Evolutionary conservation across 2,329 filamentous ascomycete genomes (phyloP), one percentile per base, ranked within the genome.

Genomic region (Penicillium sp.): DNA sequence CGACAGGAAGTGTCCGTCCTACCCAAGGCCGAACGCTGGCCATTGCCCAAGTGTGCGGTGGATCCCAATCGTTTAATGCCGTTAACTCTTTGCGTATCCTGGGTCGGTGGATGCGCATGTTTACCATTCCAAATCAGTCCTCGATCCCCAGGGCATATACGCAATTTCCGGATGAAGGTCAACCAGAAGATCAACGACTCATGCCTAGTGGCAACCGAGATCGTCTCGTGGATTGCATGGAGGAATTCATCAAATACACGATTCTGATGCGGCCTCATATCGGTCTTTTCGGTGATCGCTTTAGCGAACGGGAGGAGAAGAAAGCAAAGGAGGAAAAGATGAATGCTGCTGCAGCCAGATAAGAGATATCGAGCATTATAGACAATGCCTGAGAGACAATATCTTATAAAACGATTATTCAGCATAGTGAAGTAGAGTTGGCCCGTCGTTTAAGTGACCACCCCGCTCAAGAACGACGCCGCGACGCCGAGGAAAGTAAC

Each of bases 91-190:
- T 85, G 15, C 75, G 82, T 0, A 75, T 85, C 10, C 71, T 85
- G 0, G 82, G 82, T 0, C 75, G 82, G 0, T 85, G 82, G 82
- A 84, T 84, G 81, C 75, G 81, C 35, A 84, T 84, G 80, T 84
- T 83, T 55, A 70, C 75, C 1, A 83, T 84, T 24, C 79, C 81
- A 0, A 85, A 85, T 60, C 82, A 85, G 62, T 79, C 75, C 22
- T 82, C 77, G 0, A 73, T 85, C 2, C 82, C 82, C 0, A 77
- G 72, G 61, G 83, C 81, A 0, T 85, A 81, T 53, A 84, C 74
- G 4, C 78, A 81, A 39, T 84, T 84, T 43, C 79, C 77, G 3
- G 68, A 72, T 15, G 74, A 75, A 26, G 72, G 62, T 45, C 65
- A 66, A 9, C 65, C 69, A 4, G 73, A 64, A 3, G 73, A 76